Base-by-base conservation (phyloP, 495 filamentous ascomycete species). In the Penicillium waksmanii region DNA sequence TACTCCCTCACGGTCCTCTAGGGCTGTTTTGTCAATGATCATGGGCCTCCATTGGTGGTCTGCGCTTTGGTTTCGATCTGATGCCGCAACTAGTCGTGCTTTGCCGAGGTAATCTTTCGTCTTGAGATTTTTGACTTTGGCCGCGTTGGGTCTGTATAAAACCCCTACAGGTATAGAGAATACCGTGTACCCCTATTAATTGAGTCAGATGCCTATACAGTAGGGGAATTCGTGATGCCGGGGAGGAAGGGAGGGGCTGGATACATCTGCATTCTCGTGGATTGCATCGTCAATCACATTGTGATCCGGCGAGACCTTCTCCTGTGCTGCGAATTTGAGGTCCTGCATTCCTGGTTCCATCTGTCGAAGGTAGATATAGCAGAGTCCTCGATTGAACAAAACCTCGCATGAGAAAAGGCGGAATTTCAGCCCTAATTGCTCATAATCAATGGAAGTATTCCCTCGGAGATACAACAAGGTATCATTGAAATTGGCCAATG, bases 261-360 rank as follows among this genome's bases (percentile, higher is more conserved):
- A 46, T 82, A 96, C 93, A 80, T 97, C 92, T 53, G 96, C 96
- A 66, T 93, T 85, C 71, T 98, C 96, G 58, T 78, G 79, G 61
- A 99, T 97, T 1, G 95, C 95, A 68, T 99, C 95, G 63, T 99
- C 90, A 69, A 99, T 99, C 57, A 99, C 95, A 73, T 93, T 91
- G 74, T 99, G 95, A 60, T 97, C 93, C 46, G 93, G 85, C 1
- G 94, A 93, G 43, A 92, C 88, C 77, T 97, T 97, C 77, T 99
- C 95, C 73, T 96, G 93, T n/a, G 89, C 89, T 5, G 95, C 95
- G 73, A 87, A 97, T 50, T 87, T 83, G 51, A 99, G 78, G 81
- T 99, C 95, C 73, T 90, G 85, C 85, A 99, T 87, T 53, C 95
- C 95, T 12, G 88, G 84, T 12, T 91, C 88, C 72, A 91, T 90